Percentiles rank a stretch among this genome's conserved stretches.
Evolutionary conservation across 2,329 filamentous ascomycete genomes (phyloP).

Genomic region (Zymoseptoria crescenta): DNA sequence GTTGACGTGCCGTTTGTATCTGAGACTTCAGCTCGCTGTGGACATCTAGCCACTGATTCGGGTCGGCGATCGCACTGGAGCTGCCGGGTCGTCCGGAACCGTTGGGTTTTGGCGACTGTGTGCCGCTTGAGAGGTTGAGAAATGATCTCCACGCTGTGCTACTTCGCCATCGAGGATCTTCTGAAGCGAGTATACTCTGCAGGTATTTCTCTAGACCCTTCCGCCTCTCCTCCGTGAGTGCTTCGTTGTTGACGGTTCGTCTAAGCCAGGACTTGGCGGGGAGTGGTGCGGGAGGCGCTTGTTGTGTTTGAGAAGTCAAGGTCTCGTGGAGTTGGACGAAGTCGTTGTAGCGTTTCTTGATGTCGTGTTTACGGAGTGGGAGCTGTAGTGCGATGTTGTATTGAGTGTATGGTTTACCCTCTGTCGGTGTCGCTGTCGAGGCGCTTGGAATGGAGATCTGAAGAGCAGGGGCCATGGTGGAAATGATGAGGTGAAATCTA

Average conservation of each 20-base stretch:
- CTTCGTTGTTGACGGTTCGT: constrained; percentile 60
- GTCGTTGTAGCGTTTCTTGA: constrained; percentile 77
- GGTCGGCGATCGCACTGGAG: constrained; percentile 32
- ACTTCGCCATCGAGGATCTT: constrained; percentile 70
- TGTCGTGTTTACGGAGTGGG: constrained; percentile 65
- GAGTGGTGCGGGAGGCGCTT: constrained; percentile 58
- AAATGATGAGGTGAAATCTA: not conserved
- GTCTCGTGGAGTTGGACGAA: constrained; percentile 60
- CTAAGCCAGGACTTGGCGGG: constrained; percentile 72
- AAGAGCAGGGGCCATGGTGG: constrained; percentile 37
- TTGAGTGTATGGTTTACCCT: constrained; percentile 62
- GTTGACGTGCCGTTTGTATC: constrained; percentile 59
- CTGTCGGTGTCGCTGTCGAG: constrained; percentile 41
- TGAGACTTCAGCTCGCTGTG: constrained; percentile 65
- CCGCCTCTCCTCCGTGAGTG: constrained; percentile 64
- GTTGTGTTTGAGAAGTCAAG: constrained; percentile 53
- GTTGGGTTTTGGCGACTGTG: constrained; percentile 28
- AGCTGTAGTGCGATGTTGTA: constrained; percentile 74
- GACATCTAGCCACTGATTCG: constrained; percentile 67
- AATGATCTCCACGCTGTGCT: constrained; percentile 66
- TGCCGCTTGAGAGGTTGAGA: constrained; percentile 56
- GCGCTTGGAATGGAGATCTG: constrained; percentile 41
- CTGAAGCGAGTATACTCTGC: constrained; percentile 60
- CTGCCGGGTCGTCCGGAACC: constrained; percentile 9
- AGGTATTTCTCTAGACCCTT: constrained; percentile 63